Base-by-base conservation (phyloP, 495 filamentous ascomycete species). In the Cercophora sp. region DNA sequence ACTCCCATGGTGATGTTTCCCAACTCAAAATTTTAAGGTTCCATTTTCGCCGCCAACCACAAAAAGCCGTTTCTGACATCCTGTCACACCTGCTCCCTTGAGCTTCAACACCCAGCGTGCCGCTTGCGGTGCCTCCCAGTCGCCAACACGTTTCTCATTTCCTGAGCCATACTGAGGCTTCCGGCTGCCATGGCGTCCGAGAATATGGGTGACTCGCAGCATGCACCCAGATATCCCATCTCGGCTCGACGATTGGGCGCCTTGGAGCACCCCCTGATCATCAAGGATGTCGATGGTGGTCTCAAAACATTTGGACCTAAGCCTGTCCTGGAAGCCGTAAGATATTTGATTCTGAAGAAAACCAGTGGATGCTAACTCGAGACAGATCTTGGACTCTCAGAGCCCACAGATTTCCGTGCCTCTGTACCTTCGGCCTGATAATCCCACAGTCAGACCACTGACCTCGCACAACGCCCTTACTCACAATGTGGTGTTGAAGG, bases 231-330 rank as follows among this genome's bases (percentile, higher is more conserved):
- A 40, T 75, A 70, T 26, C 53, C 69, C 0, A 73, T 96, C 23
- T 89, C 88, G 2, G 53, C 73, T 26, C 75, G 79, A 35, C 74
- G 75, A 16, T 73, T 96, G 37, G 79, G 90, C 26, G 85, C 83
- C 51, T 78, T 97, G 19, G 93, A 98, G 62, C 91, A 97, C 67
- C 93, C 94, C 5, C 85, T 84, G 53, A 82, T 94, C 44, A 72
- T 97, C 60, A 81, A 80, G 59, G 85, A 96, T 69, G 60, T 96
- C 46, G 85, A 94, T 56, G 88, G 85, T 52, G 93, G 81, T 15
- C 76, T 97, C 52, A 77, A 82, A 16, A 92, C 90, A 0, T 79
- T 97, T 18, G 87, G 91, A 1, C 81, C 83, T 5, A 74, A 80
- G 29, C 65, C 73, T 16, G 79, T 83, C 22, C 79, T 96, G 26